These are phyloP conservation scores for Penicillium daleae DNA, from an alignment of 495 filamentous ascomycete species.

Conservation along the genomic window DNA sequence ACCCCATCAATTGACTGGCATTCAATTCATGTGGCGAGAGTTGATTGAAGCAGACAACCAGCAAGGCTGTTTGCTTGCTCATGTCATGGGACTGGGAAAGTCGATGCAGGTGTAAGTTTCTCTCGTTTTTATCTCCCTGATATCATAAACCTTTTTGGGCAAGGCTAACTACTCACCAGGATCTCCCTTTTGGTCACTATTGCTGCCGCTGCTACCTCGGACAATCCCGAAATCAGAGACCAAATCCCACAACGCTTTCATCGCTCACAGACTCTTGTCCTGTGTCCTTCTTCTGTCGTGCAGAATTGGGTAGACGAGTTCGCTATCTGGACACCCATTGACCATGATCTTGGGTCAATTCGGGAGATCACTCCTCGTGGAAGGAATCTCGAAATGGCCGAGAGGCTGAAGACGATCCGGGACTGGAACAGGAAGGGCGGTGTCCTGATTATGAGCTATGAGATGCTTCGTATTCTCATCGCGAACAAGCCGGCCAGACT, in stretches of 20 bases:
- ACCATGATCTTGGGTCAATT: conserved; percentile 52
- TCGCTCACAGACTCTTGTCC: conserved; percentile 65
- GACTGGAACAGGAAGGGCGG: conserved; percentile 70
- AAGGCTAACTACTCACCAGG: conserved; percentile 25
- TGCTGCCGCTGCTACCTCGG: conserved; percentile 62
- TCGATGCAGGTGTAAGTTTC: conserved; percentile 78
- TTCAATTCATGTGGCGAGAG: conserved; percentile 91
- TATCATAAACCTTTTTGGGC: not conserved
- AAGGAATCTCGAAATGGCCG: not conserved
- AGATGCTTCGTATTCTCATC: conserved; percentile 61
- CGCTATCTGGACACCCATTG: conserved; percentile 62
- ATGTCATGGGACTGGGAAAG: conserved; percentile 94
- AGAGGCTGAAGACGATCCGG: conserved; percentile 50
- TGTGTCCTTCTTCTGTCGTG: conserved; percentile 76
- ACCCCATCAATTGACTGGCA: conserved; percentile 66
- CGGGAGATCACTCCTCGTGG: conserved; percentile 49
- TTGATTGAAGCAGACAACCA: conserved; percentile 60
- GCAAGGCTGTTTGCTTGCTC: conserved; percentile 83
- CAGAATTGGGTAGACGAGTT: conserved; percentile 87
- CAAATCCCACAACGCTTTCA: conserved; percentile 71
- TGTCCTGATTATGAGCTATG: conserved; percentile 73
- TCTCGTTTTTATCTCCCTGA: not conserved
- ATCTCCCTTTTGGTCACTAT: conserved; percentile 81
- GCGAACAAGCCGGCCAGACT: conserved; percentile 39
- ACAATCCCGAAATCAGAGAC: conserved; percentile 52